These are phyloP conservation scores for Candida hungchunana DNA, from an alignment of 805 yeast genomes.

Conservation along the genomic window DNA sequence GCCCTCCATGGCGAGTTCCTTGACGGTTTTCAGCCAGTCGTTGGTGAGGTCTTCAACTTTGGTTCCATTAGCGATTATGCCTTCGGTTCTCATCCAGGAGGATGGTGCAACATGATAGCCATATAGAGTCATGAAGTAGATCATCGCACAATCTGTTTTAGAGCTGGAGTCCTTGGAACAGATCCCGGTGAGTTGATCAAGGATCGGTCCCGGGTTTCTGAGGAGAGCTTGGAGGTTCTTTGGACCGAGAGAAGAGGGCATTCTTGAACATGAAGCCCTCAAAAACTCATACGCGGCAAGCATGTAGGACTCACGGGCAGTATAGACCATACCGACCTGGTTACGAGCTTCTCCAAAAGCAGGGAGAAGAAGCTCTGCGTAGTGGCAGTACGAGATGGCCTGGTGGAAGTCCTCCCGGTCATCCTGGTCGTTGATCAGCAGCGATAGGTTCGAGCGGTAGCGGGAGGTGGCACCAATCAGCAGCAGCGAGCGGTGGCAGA, in stretches of 20 bases:
- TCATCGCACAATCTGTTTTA: constrained; percentile 15
- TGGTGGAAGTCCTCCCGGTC: constrained; percentile 41
- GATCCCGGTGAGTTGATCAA: constrained; percentile 26
- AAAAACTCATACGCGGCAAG: constrained; percentile 40
- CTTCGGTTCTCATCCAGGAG: constrained; percentile 31
- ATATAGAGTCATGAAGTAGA: constrained; percentile 32
- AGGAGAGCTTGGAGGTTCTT: constrained; percentile 33
- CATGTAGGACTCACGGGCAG: constrained; percentile 28
- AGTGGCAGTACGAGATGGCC: constrained; percentile 43
- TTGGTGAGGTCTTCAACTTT: constrained; percentile 27
- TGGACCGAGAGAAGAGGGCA: constrained; percentile 35
- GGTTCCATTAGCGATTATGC: constrained; percentile 29
- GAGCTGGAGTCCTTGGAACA: constrained; percentile 12
- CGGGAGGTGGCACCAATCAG: constrained; percentile 57
- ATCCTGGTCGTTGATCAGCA: constrained; percentile 18
- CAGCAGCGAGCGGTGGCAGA: constrained; percentile 45
- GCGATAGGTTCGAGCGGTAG: constrained; percentile 40
- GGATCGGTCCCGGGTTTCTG: constrained; percentile 25
- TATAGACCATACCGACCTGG: constrained; percentile 53
- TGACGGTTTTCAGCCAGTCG: constrained; percentile 29
- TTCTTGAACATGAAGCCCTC: constrained; percentile 41
- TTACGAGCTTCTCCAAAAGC: constrained; percentile 65
- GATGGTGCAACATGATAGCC: constrained; percentile 42
- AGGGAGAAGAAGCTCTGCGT: constrained; percentile 56
- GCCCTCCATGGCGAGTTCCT: constrained; percentile 13